phyloP scores from a whole-genome alignment of 257 asterid species.

The Asclepias syriaca region DNA sequence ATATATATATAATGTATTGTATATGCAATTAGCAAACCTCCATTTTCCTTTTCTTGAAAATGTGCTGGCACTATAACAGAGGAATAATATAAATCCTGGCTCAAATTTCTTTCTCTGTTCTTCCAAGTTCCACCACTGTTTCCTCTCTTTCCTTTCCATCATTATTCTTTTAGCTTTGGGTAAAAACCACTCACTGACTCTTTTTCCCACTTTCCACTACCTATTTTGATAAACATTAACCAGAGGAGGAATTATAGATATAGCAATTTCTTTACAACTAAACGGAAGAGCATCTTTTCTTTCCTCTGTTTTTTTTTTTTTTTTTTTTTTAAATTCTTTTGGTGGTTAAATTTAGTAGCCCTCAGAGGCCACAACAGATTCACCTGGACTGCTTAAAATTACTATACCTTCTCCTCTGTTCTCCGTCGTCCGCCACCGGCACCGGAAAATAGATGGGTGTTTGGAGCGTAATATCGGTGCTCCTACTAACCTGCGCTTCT shows the following conservation, averaged over 20 bases:
- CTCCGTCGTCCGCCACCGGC: not conserved
- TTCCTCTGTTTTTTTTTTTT: not conserved
- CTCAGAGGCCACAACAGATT: too few species aligned
- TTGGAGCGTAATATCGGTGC: conserved; percentile 22
- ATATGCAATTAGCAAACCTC: not conserved
- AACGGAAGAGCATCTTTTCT: not conserved
- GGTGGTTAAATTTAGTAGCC: too few species aligned
- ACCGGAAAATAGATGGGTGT: conserved; percentile 28
- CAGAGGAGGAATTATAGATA: not conserved
- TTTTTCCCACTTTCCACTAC: not conserved
- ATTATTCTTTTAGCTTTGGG: not conserved
- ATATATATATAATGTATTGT: too few species aligned
- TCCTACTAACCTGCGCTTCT: conserved; percentile 29
- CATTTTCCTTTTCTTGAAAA: not conserved
- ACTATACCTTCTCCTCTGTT: not conserved
- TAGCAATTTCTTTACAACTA: not conserved
- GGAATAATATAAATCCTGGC: conserved; percentile 2
- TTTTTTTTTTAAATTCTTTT: not conserved
- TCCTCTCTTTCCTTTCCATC: not conserved
- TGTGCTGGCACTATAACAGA: conserved; percentile 3
- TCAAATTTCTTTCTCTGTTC: too few species aligned
- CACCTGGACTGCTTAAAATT: too few species aligned
- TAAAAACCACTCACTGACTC: not conserved
- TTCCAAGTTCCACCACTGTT: not conserved
- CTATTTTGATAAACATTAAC: conserved; percentile 7